These are phyloP conservation scores for Pulveroboletus frians DNA, from an alignment of 768 basidiomycete genomes.

Conservation along the genomic window DNA sequence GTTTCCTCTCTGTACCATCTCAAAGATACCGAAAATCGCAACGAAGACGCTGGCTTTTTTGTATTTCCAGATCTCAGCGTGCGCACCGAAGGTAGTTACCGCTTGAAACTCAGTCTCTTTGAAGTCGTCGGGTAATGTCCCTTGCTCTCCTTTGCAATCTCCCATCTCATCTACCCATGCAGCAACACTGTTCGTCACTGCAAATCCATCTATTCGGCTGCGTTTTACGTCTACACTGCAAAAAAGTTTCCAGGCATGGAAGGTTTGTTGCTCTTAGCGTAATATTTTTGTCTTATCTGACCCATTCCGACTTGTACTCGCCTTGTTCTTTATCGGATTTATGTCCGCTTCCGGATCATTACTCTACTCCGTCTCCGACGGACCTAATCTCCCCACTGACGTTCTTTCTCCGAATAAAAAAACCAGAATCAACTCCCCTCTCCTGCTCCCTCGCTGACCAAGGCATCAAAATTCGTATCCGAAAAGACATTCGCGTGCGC, in stretches of 20 bases:
- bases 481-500: constrained; percentile 84
- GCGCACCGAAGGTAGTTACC: constrained; percentile 86
- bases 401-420: background rate
- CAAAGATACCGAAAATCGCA: constrained; percentile 63
- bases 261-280: constrained; percentile 42
- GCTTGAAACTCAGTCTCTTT: constrained; percentile 65
- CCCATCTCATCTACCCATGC: constrained; percentile 8
- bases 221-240: constrained; percentile 92
- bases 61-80: constrained; percentile 95
- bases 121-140: constrained; percentile 79
- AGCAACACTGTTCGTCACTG: constrained; percentile 87
- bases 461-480: constrained; percentile 91
- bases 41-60: constrained; percentile 84
- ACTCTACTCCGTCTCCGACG: constrained; percentile 13
- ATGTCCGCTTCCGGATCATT: constrained; percentile 16
- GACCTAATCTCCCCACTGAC: background rate
- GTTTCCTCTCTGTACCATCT: constrained; percentile 90
- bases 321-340: constrained; percentile 12
- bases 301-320: constrained; percentile 5
- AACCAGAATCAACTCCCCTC: constrained; percentile 76
- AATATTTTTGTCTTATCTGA: constrained; percentile 21
- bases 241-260: constrained; percentile 98
- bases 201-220: constrained; percentile 80
- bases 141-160: background rate
- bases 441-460: constrained; percentile 92